Evolutionary conservation across 768 basidiomycete genomes (phyloP), one percentile per base, ranked within the genome.

Genomic region (Kwoniella dejecticola): DNA sequence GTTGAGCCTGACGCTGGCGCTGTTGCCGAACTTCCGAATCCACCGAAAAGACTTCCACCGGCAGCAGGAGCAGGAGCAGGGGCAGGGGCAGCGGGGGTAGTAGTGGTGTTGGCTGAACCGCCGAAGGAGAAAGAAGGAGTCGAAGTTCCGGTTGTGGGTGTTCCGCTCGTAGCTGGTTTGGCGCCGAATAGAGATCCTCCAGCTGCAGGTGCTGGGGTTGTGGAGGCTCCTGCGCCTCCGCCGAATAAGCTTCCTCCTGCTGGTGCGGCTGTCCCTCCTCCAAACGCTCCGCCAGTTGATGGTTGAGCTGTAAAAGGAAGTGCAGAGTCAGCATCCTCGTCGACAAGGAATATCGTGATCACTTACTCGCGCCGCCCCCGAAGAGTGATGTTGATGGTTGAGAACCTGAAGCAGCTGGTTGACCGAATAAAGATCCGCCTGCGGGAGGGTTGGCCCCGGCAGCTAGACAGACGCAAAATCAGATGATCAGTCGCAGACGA

Each of bases 31-130:
- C 33, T 61, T 29, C 65, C 65, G 59, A 67, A 67, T 5, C 64
- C 65, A 8, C 66, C 64, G 27, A 71, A 68, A 8, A 71, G 49
- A 33, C 69, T 56, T 10, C 65, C 63, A 19, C 56, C 57, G 31
- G 64, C 23, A 29, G 60, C 29, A 4, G 64, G 41, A 24, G 64
- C 44, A 44, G 60, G 44, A 29, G 60, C 29, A 4, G 64, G 41
- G n/a, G 64, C 44, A 44, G 60, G 44, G 1, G 65, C 36, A n/a
- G 63, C 33, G 21, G 62, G 40, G 24, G 57, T 36, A 3, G 54
- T 50, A 23, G 60, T 55, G 19, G 52, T 40, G 10, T 40, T 40
- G 23, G 47, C 24, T 23, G 40, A 3, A 31, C 49, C 55, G 38
- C 66, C 66, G 46, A 62, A 57, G 40, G 60, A 58, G 57, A 62